A percentile compares a stretch with the other conserved stretches of the same genome.
Conservation (phyloP, 768 basidiomycete genomes). For the Lentinula guzmanii region DNA sequence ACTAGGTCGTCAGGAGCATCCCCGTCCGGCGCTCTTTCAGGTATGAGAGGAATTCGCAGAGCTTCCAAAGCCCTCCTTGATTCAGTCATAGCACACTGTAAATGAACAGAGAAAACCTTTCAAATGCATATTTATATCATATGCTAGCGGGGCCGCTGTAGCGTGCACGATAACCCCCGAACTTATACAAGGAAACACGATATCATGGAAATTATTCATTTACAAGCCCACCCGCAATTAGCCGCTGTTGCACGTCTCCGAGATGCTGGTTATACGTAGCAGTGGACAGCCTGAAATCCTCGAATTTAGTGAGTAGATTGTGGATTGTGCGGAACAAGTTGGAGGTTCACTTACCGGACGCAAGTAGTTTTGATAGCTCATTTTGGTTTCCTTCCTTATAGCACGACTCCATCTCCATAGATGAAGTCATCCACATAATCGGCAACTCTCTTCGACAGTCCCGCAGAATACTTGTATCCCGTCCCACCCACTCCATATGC, state of each 20-base stretch:
- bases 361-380: too few species aligned
- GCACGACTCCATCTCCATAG: neutral
- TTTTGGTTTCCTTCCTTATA: neutral
- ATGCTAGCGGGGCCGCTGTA: neutral
- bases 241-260: neutral
- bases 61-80: neutral
- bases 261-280: neutral
- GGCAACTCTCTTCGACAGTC: neutral
- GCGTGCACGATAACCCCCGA: neutral
- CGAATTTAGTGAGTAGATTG: too few species aligned
- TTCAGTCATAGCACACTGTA: neutral
- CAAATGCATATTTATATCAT: neutral
- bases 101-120: neutral
- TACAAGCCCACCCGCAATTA: neutral
- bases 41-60: neutral
- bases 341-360: neutral
- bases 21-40: neutral
- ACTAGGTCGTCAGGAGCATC: neutral
- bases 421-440: neutral
- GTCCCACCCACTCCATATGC: conserved; percentile 7
- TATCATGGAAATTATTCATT: neutral
- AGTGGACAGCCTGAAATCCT: too few species aligned
- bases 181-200: neutral
- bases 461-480: conserved; percentile 7
- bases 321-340: too few species aligned